A percentile compares a stretch with the other conserved stretches of the same genome.
These are phyloP conservation scores for Gossypium ekmanianum DNA, from an alignment of 345 rosid genomes.

Conservation along the genomic window DNA sequence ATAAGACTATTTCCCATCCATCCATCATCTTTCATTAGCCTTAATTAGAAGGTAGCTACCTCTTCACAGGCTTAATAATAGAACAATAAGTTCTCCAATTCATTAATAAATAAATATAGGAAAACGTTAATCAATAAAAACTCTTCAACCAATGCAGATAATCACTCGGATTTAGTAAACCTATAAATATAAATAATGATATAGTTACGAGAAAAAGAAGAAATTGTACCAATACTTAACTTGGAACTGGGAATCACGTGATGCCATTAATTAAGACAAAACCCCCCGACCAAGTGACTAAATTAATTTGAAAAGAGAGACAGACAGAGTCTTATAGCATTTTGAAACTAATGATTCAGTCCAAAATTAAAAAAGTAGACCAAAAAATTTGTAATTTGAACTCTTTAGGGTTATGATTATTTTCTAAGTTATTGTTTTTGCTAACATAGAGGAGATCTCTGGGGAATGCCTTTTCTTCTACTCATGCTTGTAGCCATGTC, in stretches of 20 bases:
- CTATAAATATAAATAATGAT: background rate
- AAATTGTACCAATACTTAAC: slow-evolving; percentile 16
- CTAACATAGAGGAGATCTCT: slow-evolving; percentile 85
- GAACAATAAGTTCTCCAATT: background rate
- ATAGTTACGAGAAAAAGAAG: background rate
- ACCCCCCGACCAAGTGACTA: slow-evolving; percentile 55
- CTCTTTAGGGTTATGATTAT: background rate
- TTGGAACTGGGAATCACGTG: slow-evolving; percentile 84
- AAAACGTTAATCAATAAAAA: background rate
- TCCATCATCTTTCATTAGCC: no score
- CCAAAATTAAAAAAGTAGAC: slow-evolving; percentile 4
- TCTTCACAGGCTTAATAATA: background rate
- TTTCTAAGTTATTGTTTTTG: background rate
- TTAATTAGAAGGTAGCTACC: no score
- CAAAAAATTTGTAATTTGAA: background rate
- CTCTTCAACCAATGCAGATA: background rate
- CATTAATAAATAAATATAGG: no score
- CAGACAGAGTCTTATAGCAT: slow-evolving; percentile 15
- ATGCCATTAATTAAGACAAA: slow-evolving; percentile 74
- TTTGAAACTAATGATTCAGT: slow-evolving; percentile 21
- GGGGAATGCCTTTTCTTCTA: slow-evolving; percentile 92
- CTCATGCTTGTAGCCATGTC: slow-evolving; percentile 63
- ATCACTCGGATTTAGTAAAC: background rate
- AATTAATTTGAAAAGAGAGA: slow-evolving; percentile 23
- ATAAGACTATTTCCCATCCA: background rate